Conservation (phyloP, 1,284 basidiomycete genomes). For the Ustilago xerochloae region DNA sequence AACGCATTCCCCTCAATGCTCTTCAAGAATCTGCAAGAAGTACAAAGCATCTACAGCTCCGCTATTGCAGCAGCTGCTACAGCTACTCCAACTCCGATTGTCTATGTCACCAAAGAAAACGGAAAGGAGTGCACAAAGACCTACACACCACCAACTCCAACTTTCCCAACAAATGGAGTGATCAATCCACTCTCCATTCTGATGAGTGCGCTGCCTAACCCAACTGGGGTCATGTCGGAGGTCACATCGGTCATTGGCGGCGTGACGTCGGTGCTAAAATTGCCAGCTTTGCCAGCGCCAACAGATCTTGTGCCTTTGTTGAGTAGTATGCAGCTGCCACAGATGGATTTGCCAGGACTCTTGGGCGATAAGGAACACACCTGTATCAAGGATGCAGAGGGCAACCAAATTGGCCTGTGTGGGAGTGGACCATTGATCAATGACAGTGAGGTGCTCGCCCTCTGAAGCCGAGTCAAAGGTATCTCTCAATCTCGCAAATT, state of each 20-base stretch:
- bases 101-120: slow-evolving; percentile 12
- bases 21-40: slow-evolving; percentile 17
- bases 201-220: slow-evolving; percentile 18
- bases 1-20: slow-evolving; percentile 28
- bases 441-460: slow-evolving; percentile 23
- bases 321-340: slow-evolving; percentile 17
- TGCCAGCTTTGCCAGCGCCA: slow-evolving; percentile 21
- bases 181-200: slow-evolving; percentile 37
- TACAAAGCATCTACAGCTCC: slow-evolving; percentile 20
- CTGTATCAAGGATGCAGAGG: slow-evolving; percentile 31
- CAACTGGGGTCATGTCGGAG: slow-evolving; percentile 15
- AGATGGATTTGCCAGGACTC: slow-evolving; percentile 27
- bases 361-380: slow-evolving; percentile 25
- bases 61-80: slow-evolving; percentile 17
- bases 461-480: slow-evolving; percentile 3
- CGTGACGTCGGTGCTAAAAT: slow-evolving; percentile 18
- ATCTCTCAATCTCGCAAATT: background rate
- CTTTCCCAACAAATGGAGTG: slow-evolving; percentile 19
- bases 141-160: slow-evolving; percentile 1
- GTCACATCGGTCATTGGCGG: slow-evolving; percentile 30
- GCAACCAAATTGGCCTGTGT: slow-evolving; percentile 34
- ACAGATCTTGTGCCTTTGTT: slow-evolving; percentile 33
- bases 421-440: slow-evolving; percentile 27
- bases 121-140: slow-evolving; percentile 35
- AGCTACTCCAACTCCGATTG: slow-evolving; percentile 1